Evolutionary conservation across 2,329 filamentous ascomycete genomes (phyloP).

Genomic region (Lasiodiplodia sp.): DNA sequence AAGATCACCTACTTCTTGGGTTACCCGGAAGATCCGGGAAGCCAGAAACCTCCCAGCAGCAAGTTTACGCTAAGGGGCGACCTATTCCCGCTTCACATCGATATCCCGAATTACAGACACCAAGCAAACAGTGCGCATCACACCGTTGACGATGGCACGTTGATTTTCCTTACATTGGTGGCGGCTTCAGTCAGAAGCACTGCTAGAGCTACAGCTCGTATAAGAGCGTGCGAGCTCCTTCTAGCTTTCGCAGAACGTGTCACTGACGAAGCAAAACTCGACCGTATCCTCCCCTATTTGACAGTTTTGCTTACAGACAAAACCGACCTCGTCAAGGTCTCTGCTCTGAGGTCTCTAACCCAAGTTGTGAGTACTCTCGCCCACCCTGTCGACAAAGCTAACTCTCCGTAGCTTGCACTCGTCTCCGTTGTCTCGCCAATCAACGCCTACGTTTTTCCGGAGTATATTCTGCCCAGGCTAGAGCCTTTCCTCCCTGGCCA

Average conservation of each 20-base stretch:
- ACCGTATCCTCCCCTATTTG: constrained; percentile 89
- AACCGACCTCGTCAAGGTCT: constrained; percentile 82
- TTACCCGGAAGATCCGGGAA: constrained; percentile 64
- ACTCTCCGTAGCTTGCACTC: constrained; percentile 66
- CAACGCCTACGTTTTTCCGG: constrained; percentile 71
- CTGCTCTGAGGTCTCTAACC: constrained; percentile 84
- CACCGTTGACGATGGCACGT: constrained; percentile 81
- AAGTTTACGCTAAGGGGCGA: constrained; percentile 55
- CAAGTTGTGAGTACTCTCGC: constrained; percentile 65
- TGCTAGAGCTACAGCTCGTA: constrained; percentile 82
- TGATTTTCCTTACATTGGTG: constrained; percentile 89
- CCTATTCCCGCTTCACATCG: constrained; percentile 81
- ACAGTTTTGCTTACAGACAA: constrained; percentile 83
- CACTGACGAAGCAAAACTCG: constrained; percentile 94
- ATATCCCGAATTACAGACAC: constrained; percentile 85
- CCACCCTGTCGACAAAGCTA: neutral
- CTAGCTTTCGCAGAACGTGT: constrained; percentile 89
- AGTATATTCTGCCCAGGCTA: constrained; percentile 68
- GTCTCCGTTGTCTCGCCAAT: constrained; percentile 85
- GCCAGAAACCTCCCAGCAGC: constrained; percentile 41
- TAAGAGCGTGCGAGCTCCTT: constrained; percentile 89
- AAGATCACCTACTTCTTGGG: constrained; percentile 96
- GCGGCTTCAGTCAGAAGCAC: constrained; percentile 90
- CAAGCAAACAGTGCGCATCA: constrained; percentile 67
- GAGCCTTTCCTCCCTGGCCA: constrained; percentile 62